phyloP scores from a whole-genome alignment of 129 eudicot genomes.

The Mikania micrantha region DNA sequence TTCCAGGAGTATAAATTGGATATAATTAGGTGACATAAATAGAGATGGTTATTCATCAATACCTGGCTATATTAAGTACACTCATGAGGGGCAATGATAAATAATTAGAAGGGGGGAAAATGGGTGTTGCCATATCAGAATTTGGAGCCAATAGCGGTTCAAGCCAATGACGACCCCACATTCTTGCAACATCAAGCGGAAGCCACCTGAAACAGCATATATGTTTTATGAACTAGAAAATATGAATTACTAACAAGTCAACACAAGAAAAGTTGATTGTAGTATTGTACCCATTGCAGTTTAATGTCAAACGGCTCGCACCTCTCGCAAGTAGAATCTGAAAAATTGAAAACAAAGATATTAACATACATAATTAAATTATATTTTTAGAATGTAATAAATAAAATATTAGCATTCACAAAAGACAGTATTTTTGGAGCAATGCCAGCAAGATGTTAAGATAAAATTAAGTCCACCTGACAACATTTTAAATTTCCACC shows the following conservation, averaged over 20 bases:
- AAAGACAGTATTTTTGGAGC: not conserved
- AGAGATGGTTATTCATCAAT: slow-evolving; percentile 6
- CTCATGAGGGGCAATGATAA: slow-evolving; percentile 89
- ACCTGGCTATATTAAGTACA: slow-evolving; percentile 89
- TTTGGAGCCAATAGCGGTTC: slow-evolving; percentile 77
- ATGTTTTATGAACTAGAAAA: slow-evolving; percentile 1
- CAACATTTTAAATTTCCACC: slow-evolving; percentile 94
- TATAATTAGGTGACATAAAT: not conserved
- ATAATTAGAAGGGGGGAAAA: slow-evolving; percentile 73
- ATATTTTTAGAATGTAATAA: not conserved
- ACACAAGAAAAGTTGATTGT: slow-evolving; percentile 5
- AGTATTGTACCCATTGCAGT: slow-evolving; percentile 91
- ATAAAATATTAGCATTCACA: not conserved
- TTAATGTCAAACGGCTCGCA: slow-evolving; percentile 76
- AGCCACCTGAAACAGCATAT: slow-evolving; percentile 69
- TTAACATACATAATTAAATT: not conserved
- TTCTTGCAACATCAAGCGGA: slow-evolving; percentile 89
- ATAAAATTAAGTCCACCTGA: slow-evolving; percentile 47
- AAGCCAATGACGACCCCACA: slow-evolving; percentile 99
- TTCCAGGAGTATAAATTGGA: not conserved
- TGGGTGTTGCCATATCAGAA: slow-evolving; percentile 59
- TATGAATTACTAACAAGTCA: not conserved
- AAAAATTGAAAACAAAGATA: slow-evolving; percentile 2
- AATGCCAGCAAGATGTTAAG: not conserved
- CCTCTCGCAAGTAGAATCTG: slow-evolving; percentile 97